A percentile compares a stretch with the other conserved stretches of the same genome.
Conservation (phyloP, 2,329 filamentous ascomycete species). For the Penicillium sp. region DNA sequence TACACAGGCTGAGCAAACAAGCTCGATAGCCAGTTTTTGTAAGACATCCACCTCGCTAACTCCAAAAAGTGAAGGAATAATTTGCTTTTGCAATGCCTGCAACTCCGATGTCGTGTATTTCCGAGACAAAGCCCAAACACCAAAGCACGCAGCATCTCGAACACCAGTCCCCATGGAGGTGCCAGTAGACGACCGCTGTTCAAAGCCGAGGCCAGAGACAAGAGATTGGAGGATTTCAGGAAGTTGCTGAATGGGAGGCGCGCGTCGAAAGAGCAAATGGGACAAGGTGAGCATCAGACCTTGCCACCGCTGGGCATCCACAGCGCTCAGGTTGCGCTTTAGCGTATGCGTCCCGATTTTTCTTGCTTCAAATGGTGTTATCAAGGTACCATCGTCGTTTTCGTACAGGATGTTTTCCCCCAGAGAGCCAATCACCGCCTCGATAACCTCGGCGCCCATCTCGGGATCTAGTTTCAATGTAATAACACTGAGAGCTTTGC, state of each 20-base stretch:
- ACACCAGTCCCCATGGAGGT: slow-evolving; percentile 86
- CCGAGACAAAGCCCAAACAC: slow-evolving; percentile 88
- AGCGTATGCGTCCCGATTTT: slow-evolving; percentile 42
- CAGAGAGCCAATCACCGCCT: slow-evolving; percentile 75
- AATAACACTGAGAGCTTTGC: slow-evolving; percentile 88
- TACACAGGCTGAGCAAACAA: slow-evolving; percentile 80
- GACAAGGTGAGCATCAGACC: slow-evolving; percentile 85
- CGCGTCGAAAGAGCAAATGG: slow-evolving; percentile 82
- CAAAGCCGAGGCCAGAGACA: slow-evolving; percentile 80
- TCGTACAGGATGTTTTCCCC: slow-evolving; percentile 66
- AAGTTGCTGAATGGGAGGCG: slow-evolving; percentile 72
- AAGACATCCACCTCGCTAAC: slow-evolving; percentile 55
- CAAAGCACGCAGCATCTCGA: slow-evolving; percentile 93
- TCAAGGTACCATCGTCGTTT: slow-evolving; percentile 46
- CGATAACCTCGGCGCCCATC: slow-evolving; percentile 85
- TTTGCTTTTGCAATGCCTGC: slow-evolving; percentile 57
- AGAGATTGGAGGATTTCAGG: slow-evolving; percentile 76
- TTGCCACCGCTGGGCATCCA: slow-evolving; percentile 87
- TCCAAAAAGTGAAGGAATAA: slow-evolving; percentile 34
- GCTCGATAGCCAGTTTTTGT: slow-evolving; percentile 78
- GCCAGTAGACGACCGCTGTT: slow-evolving; percentile 85
- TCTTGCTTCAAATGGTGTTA: slow-evolving; percentile 40
- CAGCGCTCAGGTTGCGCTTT: slow-evolving; percentile 68
- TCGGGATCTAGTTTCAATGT: slow-evolving; percentile 76
- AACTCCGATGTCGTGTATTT: slow-evolving; percentile 84